Base-by-base conservation (phyloP, 2,329 filamentous ascomycete species). In the Colletotrichum sp. region DNA sequence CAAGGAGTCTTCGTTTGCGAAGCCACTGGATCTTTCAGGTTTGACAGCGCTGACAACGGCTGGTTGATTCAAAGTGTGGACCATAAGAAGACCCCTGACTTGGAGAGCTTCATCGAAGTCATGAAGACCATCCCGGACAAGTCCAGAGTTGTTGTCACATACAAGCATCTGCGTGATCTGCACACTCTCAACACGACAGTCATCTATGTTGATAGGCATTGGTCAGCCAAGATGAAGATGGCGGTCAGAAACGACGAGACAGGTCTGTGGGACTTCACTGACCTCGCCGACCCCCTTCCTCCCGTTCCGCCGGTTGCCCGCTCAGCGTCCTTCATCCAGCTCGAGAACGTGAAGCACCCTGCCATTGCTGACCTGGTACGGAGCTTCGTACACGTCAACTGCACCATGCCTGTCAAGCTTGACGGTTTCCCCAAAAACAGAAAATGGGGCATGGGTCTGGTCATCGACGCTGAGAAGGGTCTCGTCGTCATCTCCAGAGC, bases 391-490 rank as follows among this genome's bases (percentile, higher is more conserved):
- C 94, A 97, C 52, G 94, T 99, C 71, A 94, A 95, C 78, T 98
- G 96, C 80, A 95, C 93, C 28, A 96, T 99, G 93, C 97, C 97
- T 0, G 88, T 99, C 77, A 99, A 99, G 88, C 90, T 99, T 12
- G 97, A 99, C 83, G 97, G 97, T n/a, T 99, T 98, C 83, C 98
- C 97, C 7, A 95, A 97, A 84, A 95, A 97, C 79, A 91, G 96
- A 65, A 97, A 98, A 86, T 97, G 96, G 87, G 97, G 97, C 1
- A 98, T 98, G 89, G 97, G 97, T 52, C 88, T 99, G 49, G 96
- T 99, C n/a, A 95, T 99, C 77, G 97, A 99, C 85, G 97, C 98
- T 1, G 95, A 98, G 77, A 96, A 98, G 87, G 97, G 97, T 21
- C 90, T 99, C 21, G 97, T 99, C 8, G 91, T 99, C 76, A 96